Base-by-base conservation (phyloP, 1,139 yeast species). In the Yamadazyma diddensiae region DNA sequence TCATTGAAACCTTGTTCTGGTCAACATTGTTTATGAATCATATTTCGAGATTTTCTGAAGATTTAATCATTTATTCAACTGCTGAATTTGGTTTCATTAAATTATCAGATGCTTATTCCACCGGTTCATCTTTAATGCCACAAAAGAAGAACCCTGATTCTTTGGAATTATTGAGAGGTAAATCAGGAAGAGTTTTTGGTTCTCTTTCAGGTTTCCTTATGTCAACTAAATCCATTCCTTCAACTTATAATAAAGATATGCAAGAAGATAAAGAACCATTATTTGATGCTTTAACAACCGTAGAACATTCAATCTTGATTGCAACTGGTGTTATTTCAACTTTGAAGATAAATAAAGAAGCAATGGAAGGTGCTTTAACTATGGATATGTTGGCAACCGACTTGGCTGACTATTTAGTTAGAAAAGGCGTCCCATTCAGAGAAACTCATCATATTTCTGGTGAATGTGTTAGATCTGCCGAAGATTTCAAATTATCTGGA, bases 331-430 rank as follows among this genome's bases (percentile, higher is more conserved):
- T 92, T 11, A 70, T 92, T 31, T 86, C 97, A 3, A 92, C 98
- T 1, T 70, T 92, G 50, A 55, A 61, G 23, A 84, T 90, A 46
- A 73, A 82, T 49, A 73, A 76, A 44, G 80, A 75, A 37, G 81
- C 72, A 47, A 92, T 92, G 98, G 73, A 72, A 49, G 79, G 73
- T 27, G 94, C 97, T 1, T 74, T 92, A 51, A 90, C 97, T 21
- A 90, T 90, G 95, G 98, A 94, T 60, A 94, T 92, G 98, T 75
- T 92, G 52, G 98, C 98, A 12, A 92, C 99, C 15, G 99, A 92
- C 58, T 74, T 92, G 50, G 99, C 99, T 26, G 99, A 92, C 61
- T 92, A 92, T 62, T 73, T 92, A 47, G 99, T 92, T 35, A 81
- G 97, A 67, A 88, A 83, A 61, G 98, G 98, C 36, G 98, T 92